A percentile compares a stretch with the other conserved stretches of the same genome.
These are phyloP conservation scores for Naganishia antarctica DNA, from an alignment of 768 basidiomycete genomes.

Conservation along the genomic window DNA sequence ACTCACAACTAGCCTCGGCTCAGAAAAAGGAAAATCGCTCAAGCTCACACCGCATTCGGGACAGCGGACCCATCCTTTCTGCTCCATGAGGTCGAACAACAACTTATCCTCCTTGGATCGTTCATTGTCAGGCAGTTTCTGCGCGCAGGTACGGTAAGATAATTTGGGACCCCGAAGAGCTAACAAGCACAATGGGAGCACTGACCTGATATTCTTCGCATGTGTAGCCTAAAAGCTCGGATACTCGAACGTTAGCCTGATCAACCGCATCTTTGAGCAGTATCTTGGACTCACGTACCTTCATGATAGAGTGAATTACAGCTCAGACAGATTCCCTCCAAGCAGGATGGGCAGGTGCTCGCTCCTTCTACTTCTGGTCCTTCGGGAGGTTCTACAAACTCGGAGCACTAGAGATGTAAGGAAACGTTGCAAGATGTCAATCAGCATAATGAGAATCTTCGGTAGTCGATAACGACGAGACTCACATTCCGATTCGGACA, in stretches of 20 bases:
- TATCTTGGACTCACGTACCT: not conserved
- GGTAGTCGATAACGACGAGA: too few species aligned
- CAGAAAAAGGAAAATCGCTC: too few species aligned
- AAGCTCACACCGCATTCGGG: slow-evolving; percentile 3
- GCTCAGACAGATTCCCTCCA: slow-evolving; percentile 10
- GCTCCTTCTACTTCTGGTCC: slow-evolving; percentile 1
- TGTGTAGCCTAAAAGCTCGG: not conserved
- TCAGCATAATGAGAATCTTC: too few species aligned
- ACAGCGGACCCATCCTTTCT: slow-evolving; percentile 2
- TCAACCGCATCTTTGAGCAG: not conserved
- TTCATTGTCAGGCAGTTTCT: not conserved
- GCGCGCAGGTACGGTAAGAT: not conserved
- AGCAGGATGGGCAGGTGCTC: slow-evolving; percentile 2
- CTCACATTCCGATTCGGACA: slow-evolving; percentile 1
- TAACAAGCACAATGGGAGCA: not conserved
- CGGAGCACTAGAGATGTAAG: slow-evolving; percentile 1
- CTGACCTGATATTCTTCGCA: slow-evolving; percentile 5
- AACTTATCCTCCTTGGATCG: slow-evolving; percentile 4
- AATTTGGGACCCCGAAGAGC: not conserved
- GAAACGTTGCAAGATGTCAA: not conserved
- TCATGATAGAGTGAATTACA: slow-evolving; percentile 7
- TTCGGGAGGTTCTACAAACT: slow-evolving; percentile 13
- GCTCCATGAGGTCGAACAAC: slow-evolving; percentile 1
- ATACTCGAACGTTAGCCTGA: not conserved
- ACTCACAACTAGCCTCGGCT: too few species aligned